Percentiles rank a stretch among this genome's conserved stretches.
phyloP scores from a whole-genome alignment of 331 rosid genomes.

The Acacia concinna region DNA sequence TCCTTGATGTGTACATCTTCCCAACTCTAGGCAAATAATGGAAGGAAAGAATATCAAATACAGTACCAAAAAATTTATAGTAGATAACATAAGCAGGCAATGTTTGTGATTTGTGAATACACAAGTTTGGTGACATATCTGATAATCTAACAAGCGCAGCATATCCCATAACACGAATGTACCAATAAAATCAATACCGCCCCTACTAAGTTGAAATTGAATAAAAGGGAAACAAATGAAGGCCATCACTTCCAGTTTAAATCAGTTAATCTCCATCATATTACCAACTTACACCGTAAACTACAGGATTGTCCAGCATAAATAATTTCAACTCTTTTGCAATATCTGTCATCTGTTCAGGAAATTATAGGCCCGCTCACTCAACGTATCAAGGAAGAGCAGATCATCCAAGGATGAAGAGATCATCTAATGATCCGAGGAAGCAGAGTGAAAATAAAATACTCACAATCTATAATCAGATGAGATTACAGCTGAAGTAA shows the following conservation, averaged over 20 bases:
- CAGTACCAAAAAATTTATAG: background rate
- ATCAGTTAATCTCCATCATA: background rate
- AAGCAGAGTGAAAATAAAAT: background rate
- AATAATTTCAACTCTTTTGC: background rate
- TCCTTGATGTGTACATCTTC: slow-evolving; percentile 70
- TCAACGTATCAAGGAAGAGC: no score
- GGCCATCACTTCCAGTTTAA: background rate
- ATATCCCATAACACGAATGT: background rate
- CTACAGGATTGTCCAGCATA: background rate
- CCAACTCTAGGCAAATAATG: slow-evolving; percentile 15
- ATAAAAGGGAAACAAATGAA: background rate
- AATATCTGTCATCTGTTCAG: background rate
- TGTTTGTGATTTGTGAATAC: background rate
- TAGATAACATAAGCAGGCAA: background rate
- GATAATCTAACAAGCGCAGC: background rate
- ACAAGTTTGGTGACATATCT: background rate
- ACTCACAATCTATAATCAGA: background rate
- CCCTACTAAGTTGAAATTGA: background rate
- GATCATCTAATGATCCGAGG: no score
- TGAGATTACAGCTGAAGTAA: background rate
- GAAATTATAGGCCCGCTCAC: no score
- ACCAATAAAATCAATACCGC: background rate
- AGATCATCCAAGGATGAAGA: no score
- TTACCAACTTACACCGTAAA: background rate
- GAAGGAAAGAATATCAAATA: background rate